Base-by-base conservation (phyloP, 225 moss, liverwort and hornwort species). In the Asterella californica region DNA sequence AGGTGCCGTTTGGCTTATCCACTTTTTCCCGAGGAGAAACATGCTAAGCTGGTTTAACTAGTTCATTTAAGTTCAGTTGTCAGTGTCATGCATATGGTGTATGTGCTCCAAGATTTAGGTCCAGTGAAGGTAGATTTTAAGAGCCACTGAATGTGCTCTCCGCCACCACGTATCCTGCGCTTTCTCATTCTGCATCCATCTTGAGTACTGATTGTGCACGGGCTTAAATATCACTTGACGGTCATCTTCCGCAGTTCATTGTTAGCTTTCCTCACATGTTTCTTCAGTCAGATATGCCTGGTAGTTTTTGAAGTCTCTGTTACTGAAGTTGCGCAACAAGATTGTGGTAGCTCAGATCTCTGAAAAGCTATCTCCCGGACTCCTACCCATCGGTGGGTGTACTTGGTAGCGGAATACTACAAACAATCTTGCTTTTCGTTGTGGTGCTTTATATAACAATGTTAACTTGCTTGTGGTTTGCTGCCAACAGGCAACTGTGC, bases 401-500 rank as follows among this genome's bases (percentile, higher is more conserved):
- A 19, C 21, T 57, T 24, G 18, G 57, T 57, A 65, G 10, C n/a
- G 65, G 10, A 32, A 33, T 30, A 15, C 65, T 30, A 24, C 29
- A 10, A 11, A 46, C 25, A 48, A 25, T 46, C 15, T 48, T 25
- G 0, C n/a, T 9, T 3, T 71, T 48, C 0, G 4, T 57, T 47
- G 14, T 46, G 12, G 9, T 10, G n/a, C n/a, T 36, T n/a, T n/a
- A 17, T 48, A 11, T 72, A 47, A 17, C 15, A 67, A 37, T 72
- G 19, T 30, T 72, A 48, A 50, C 76, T 10, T 76, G 29, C 24
- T 48, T 38, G 22, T 59, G 34, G 55, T 60, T 37, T 25, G 33
- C 49, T 65, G 52, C 72, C 2, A 80, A 76, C 90, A 96, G 96
- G 91, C 92, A 61, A 94, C 94, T 11, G 81, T 99, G 74, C 88